These are phyloP conservation scores for Elsinoe australis DNA, from an alignment of 2,329 filamentous ascomycete species.

Conservation along the genomic window DNA sequence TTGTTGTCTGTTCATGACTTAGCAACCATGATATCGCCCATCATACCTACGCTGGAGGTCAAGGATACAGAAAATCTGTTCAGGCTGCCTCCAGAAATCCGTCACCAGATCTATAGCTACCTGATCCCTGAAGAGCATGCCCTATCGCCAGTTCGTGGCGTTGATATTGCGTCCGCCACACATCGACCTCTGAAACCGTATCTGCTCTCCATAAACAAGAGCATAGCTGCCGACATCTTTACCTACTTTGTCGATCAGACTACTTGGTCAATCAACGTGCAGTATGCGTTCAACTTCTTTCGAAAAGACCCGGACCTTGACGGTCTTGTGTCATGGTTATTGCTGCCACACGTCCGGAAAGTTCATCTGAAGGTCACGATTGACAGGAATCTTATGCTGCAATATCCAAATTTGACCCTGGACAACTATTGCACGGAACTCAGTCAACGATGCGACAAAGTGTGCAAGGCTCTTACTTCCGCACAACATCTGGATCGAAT, in stretches of 20 bases:
- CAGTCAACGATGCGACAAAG: slow-evolving; percentile 23
- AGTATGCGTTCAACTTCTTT: slow-evolving; percentile 33
- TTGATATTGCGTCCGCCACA: slow-evolving; percentile 31
- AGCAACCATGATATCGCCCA: no score
- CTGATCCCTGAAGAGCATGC: slow-evolving; percentile 27
- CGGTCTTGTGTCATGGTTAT: slow-evolving; percentile 23
- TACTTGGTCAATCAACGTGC: slow-evolving; percentile 30
- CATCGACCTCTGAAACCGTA: slow-evolving; percentile 24
- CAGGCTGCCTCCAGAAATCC: slow-evolving; percentile 38
- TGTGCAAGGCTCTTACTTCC: slow-evolving; percentile 26
- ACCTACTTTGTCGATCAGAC: slow-evolving; percentile 28
- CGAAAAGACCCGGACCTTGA: slow-evolving; percentile 29
- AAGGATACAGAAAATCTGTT: no score
- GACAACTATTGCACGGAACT: slow-evolving; percentile 29
- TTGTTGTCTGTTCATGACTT: no score
- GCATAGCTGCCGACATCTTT: slow-evolving; percentile 27
- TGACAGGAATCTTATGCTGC: slow-evolving; percentile 27
- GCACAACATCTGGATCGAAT: slow-evolving; percentile 24
- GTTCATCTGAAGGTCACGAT: slow-evolving; percentile 31
- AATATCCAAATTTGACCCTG: slow-evolving; percentile 29
- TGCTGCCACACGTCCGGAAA: slow-evolving; percentile 24
- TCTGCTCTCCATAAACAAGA: slow-evolving; percentile 26
- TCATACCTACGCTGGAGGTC: no score
- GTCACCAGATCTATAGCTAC: slow-evolving; percentile 36
- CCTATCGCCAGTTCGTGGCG: slow-evolving; percentile 25